Evolutionary conservation across 202 grass and related monocot species (phyloP), one percentile per base, ranked within the genome.

Genomic region (Dendrocalamus latiflorus): DNA sequence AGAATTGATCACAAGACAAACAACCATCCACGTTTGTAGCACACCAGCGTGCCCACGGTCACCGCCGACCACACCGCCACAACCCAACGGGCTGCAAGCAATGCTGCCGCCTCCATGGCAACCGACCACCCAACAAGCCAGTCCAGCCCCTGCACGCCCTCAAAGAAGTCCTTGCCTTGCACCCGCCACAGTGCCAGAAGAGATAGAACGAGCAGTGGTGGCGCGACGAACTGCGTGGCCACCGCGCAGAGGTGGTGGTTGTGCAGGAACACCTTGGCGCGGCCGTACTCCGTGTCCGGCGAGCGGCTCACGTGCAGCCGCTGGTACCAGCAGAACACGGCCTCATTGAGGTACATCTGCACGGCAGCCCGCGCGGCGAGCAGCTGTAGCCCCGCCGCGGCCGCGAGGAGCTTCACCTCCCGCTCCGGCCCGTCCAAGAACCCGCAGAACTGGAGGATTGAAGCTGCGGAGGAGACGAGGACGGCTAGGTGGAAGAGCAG

Each of bases 281-380:
- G 89, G 36, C 91, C 95, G 33, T 98, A 98, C 72, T 93, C 93
- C 5, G 92, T 85, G 83, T 98, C 95, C 2, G 93, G 81, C 25
- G 85, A 2, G 51, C 87, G 84, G 50, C 84, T 90, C 9, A 49
- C 87, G 42, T 98, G 93, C 48, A 98, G 79, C 54, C 91, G 95
- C 85, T 98, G 95, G 70, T 94, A 94, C 93, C 95, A 98, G 85
- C 93, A 93, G 53, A 94, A 87, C 1, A 98, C 93, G 6, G 92
- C 90, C 74, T 98, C 95, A 21, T 98, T 95, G 64, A 97, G 81
- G 71, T 94, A 97, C 92, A 93, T 94, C 76, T 97, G 95, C 61
- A 97, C 87, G 82, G 87, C 81, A 6, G 84, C 63, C 64, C 95
- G 86, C 3, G 93, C 76, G 1, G 90, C 92, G 22, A 97, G 75